A percentile compares a stretch with the other conserved stretches of the same genome.
These are phyloP conservation scores for Galerina marginata DNA, from an alignment of 768 basidiomycete species.

Conservation along the genomic window DNA sequence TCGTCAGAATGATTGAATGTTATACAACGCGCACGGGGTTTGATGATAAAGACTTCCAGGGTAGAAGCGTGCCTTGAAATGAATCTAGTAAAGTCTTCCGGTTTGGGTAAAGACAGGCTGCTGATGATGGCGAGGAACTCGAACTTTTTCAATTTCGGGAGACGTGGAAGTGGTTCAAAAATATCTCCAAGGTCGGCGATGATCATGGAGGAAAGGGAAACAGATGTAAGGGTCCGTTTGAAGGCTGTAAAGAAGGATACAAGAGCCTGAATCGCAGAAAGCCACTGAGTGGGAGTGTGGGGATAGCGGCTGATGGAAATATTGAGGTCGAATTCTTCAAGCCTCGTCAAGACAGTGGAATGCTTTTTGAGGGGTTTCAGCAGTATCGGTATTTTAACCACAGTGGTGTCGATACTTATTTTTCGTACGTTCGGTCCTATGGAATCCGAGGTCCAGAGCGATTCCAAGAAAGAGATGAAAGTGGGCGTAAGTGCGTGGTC, in stretches of 20 bases:
- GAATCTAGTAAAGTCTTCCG: conserved; percentile 14
- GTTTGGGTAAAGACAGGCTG: not conserved
- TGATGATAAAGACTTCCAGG: conserved; percentile 12
- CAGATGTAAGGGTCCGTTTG: conserved; percentile 11
- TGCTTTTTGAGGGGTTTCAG: conserved; percentile 16
- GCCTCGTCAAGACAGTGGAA: conserved; percentile 12
- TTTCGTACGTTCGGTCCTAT: conserved; percentile 24
- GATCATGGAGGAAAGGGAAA: conserved; percentile 18
- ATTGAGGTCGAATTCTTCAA: conserved; percentile 18
- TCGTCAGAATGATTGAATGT: conserved; percentile 15
- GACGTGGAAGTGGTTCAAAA: conserved; percentile 16
- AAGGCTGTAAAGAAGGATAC: conserved; percentile 10
- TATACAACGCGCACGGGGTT: conserved; percentile 9
- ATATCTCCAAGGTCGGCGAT: conserved; percentile 8
- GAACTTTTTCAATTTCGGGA: conserved; percentile 15
- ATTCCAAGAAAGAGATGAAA: conserved; percentile 24
- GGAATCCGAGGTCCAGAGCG: conserved; percentile 22
- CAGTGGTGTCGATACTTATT: conserved; percentile 29
- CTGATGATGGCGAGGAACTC: conserved; percentile 19
- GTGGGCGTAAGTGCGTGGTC: conserved; percentile 27
- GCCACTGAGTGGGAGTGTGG: conserved; percentile 3
- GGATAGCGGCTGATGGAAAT: conserved; percentile 12
- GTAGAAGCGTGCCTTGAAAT: conserved; percentile 15
- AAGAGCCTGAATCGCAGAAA: conserved; percentile 7
- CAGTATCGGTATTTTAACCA: conserved; percentile 25